These are phyloP conservation scores for Venturia asperata DNA, from an alignment of 2,329 filamentous ascomycete genomes.

Conservation along the genomic window DNA sequence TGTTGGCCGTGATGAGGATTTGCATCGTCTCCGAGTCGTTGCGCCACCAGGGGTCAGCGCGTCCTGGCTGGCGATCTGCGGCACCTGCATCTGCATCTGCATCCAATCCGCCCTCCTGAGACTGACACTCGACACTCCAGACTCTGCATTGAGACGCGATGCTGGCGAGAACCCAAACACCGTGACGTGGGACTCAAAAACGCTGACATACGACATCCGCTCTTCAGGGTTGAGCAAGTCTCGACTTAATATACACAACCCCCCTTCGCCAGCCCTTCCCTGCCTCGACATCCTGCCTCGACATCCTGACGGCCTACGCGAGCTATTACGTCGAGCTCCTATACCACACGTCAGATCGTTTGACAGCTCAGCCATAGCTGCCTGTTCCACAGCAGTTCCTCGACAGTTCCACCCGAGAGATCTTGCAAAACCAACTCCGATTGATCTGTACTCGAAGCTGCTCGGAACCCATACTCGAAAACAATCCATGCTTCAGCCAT, in stretches of 20 bases:
- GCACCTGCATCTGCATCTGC: too few species aligned
- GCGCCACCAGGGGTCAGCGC: constrained; percentile 7
- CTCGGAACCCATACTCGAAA: neutral
- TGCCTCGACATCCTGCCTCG: neutral
- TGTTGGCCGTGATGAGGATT: neutral
- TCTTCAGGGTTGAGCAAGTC: constrained; percentile 10
- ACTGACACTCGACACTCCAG: too few species aligned
- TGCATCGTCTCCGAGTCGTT: neutral
- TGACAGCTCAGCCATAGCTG: constrained; percentile 9
- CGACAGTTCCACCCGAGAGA: neutral
- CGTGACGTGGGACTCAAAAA: neutral
- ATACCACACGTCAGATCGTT: constrained; percentile 4
- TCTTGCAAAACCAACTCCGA: neutral
- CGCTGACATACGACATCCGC: neutral
- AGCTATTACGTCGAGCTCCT: constrained; percentile 4
- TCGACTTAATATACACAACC: constrained; percentile 2
- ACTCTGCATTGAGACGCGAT: neutral
- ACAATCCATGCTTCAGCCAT: constrained; percentile 7
- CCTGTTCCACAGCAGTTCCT: neutral
- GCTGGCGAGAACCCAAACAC: neutral
- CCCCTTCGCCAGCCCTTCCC: neutral
- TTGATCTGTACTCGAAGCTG: neutral
- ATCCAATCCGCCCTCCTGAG: neutral
- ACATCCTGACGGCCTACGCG: neutral
- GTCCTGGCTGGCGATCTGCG: neutral